These are phyloP conservation scores for Epichloe amarillans DNA, from an alignment of 2,329 filamentous ascomycete genomes.

Conservation along the genomic window DNA sequence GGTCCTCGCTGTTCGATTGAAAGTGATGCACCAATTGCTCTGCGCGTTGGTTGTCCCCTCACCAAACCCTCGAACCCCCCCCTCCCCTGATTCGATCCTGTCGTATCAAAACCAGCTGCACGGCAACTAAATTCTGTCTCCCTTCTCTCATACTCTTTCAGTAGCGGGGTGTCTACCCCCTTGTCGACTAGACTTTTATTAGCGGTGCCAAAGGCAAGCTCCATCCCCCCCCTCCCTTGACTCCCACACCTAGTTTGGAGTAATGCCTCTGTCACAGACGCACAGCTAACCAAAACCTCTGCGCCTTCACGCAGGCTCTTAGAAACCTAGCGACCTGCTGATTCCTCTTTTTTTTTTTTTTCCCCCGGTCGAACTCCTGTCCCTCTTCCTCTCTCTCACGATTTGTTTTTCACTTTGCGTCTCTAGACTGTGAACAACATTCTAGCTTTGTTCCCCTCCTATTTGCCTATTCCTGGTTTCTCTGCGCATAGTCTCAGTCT, in stretches of 20 bases:
- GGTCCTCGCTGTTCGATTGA: not conserved
- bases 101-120: not conserved
- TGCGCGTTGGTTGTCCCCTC: conserved; percentile 2
- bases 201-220: conserved; percentile 1
- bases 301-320: conserved; percentile 3
- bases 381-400: not conserved
- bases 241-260: not conserved
- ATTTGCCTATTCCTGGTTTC: not conserved
- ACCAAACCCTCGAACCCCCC: not conserved
- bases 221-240: conserved; percentile 4
- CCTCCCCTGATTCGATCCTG: not conserved
- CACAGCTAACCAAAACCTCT: conserved; percentile 3
- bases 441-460: not conserved
- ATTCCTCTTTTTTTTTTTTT: conserved; percentile 1
- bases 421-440: not conserved
- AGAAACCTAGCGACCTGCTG: conserved; percentile 2
- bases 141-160: not conserved
- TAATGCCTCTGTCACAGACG: not conserved
- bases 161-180: conserved; percentile 2
- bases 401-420: not conserved
- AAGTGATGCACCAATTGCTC: conserved; percentile 2
- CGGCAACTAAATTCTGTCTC: conserved; percentile 1
- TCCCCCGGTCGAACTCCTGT: not conserved
- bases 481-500: not conserved
- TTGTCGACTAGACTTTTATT: conserved; percentile 5